Conservation (phyloP, 2,329 filamentous ascomycete species). For the Microdochium bolleyi region DNA sequence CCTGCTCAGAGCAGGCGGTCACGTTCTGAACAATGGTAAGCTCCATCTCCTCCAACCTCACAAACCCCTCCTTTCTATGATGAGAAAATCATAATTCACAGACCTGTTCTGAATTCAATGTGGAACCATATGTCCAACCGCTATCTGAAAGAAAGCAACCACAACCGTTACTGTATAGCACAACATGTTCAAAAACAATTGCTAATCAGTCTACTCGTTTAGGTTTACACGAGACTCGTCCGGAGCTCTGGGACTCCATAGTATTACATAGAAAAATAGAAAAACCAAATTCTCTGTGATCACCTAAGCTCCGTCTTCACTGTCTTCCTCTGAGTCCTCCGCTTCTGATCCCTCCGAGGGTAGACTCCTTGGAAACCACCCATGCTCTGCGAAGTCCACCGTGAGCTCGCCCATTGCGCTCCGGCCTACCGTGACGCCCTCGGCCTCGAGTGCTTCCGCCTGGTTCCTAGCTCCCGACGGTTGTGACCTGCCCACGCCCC, state of each 20-base stretch:
- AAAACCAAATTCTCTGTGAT: not conserved
- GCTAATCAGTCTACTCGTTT: not conserved
- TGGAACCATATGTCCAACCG: slow-evolving; percentile 73
- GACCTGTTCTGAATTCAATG: slow-evolving; percentile 73
- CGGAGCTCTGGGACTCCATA: not conserved
- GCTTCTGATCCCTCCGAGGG: slow-evolving; percentile 30
- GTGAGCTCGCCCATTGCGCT: slow-evolving; percentile 41
- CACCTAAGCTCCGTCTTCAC: slow-evolving; percentile 4
- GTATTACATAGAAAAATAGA: not conserved
- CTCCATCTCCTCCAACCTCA: slow-evolving; percentile 8
- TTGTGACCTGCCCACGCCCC: slow-evolving; percentile 39
- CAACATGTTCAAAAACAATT: not conserved
- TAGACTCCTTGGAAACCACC: slow-evolving; percentile 46
- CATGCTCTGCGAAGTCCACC: slow-evolving; percentile 42
- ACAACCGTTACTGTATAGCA: not conserved
- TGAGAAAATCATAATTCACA: slow-evolving; percentile 66
- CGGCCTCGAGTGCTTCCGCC: slow-evolving; percentile 37
- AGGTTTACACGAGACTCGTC: not conserved
- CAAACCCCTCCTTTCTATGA: slow-evolving; percentile 47
- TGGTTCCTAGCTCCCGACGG: slow-evolving; percentile 41
- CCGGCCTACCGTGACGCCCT: slow-evolving; percentile 42
- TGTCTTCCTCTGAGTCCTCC: slow-evolving; percentile 17
- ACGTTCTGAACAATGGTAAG: slow-evolving; percentile 3
- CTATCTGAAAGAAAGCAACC: slow-evolving; percentile 54
- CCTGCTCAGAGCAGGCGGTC: not conserved